A percentile compares a stretch with the other conserved stretches of the same genome.
phyloP scores from a whole-genome alignment of 176 grass and related monocot genomes.

The Bromus sterilis region DNA sequence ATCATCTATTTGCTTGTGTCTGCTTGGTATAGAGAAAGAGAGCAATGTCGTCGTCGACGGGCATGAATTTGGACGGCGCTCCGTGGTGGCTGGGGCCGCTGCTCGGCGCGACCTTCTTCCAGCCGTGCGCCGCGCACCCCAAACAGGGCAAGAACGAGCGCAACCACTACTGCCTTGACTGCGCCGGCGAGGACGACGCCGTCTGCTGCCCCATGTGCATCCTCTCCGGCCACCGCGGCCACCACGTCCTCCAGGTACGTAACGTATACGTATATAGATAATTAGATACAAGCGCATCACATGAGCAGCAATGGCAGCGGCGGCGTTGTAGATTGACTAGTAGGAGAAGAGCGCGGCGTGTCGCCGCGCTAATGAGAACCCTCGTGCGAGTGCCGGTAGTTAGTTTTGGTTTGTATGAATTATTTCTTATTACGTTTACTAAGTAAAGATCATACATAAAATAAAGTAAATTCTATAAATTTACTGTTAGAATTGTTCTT shows the following conservation, averaged over 20 bases:
- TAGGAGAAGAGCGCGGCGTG: too few species aligned
- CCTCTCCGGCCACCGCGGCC: neutral
- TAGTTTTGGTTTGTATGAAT: too few species aligned
- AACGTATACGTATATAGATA: too few species aligned
- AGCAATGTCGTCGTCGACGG: neutral
- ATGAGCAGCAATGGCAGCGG: neutral
- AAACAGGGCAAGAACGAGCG: neutral
- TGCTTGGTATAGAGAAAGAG: neutral
- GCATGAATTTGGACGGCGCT: neutral
- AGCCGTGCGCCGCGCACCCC: neutral
- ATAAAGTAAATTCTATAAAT: too few species aligned
- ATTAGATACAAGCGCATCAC: neutral
- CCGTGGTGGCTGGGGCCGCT: neutral
- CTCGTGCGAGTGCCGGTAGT: too few species aligned
- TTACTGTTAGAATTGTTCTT: too few species aligned
- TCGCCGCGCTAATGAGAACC: too few species aligned
- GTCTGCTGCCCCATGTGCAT: neutral
- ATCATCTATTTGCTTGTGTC: neutral
- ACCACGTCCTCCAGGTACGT: neutral
- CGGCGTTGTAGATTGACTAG: neutral
- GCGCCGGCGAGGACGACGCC: neutral
- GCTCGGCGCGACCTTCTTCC: neutral
- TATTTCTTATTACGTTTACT: too few species aligned
- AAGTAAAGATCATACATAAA: too few species aligned
- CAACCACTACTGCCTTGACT: conserved; percentile 1